Percentiles rank a stretch among this genome's conserved stretches.
Conservation (phyloP, 345 rosid genomes). For the Eucalyptus sideroxylon region DNA sequence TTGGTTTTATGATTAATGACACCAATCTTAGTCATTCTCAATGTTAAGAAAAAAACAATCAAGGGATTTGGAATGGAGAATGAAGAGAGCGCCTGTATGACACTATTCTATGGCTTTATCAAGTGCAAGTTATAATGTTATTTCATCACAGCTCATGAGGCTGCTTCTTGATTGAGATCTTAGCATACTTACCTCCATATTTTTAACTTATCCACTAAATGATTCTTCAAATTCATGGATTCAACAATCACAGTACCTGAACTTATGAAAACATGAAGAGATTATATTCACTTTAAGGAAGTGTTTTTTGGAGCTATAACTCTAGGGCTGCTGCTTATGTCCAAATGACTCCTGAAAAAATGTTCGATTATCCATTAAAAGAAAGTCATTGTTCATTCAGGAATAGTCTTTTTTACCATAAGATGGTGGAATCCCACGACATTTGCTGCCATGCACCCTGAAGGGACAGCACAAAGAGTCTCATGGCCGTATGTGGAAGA, state of each 20-base stretch:
- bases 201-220: background rate
- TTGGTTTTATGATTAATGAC: background rate
- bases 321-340: background rate
- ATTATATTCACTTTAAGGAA: background rate
- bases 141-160: background rate
- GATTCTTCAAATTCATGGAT: background rate
- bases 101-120: background rate
- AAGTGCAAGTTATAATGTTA: background rate
- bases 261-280: background rate
- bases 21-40: background rate
- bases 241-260: background rate
- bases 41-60: background rate
- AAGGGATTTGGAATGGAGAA: background rate
- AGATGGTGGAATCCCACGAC: conserved; percentile 97
- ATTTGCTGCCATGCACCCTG: conserved; percentile 86
- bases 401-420: conserved; percentile 87
- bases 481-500: conserved; percentile 94
- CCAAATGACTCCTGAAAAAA: background rate
- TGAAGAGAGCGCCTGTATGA: background rate
- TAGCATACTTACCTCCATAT: background rate
- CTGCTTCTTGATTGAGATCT: background rate
- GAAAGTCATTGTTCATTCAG: conserved; percentile 20
- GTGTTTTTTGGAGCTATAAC: background rate
- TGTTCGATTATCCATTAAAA: background rate
- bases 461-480: conserved; percentile 46